A percentile compares a stretch with the other conserved stretches of the same genome.
Conservation (phyloP, 331 rosid genomes). For the Pyracantha coccinea region DNA sequence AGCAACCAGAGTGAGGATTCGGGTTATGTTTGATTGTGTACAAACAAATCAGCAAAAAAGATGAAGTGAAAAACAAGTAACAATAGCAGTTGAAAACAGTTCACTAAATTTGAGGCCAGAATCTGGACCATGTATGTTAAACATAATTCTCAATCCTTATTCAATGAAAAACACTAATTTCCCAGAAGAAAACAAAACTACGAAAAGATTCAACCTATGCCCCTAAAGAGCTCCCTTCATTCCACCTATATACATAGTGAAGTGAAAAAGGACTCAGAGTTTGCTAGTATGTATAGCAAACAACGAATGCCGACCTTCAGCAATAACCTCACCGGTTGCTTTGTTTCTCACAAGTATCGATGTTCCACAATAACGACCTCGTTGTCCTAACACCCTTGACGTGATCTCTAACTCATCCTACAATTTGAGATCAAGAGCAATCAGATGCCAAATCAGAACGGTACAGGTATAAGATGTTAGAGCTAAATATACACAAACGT, state of each 20-base stretch:
- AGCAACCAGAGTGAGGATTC: neutral
- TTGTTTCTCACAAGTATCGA: constrained; percentile 55
- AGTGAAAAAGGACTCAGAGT: constrained; percentile 19
- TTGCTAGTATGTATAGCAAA: constrained; percentile 35
- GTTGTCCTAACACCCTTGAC: constrained; percentile 50
- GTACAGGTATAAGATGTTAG: neutral
- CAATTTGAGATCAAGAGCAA: constrained; percentile 7
- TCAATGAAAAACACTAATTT: neutral
- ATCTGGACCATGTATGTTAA: too few relatives aligned
- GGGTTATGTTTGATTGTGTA: neutral
- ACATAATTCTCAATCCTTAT: neutral
- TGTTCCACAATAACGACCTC: constrained; percentile 66
- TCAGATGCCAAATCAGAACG: neutral
- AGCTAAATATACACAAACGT: neutral
- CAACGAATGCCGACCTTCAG: constrained; percentile 89
- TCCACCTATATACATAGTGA: neutral
- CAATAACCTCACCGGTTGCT: constrained; percentile 67
- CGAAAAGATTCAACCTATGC: neutral
- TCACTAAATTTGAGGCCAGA: too few relatives aligned
- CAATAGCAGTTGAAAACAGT: neutral
- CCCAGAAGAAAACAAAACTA: neutral
- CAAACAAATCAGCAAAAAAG: neutral
- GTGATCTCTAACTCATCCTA: constrained; percentile 90
- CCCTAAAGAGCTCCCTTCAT: neutral
- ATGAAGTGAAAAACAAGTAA: neutral